Evolutionary conservation across 2,329 filamentous ascomycete species (phyloP), one percentile per base, ranked within the genome.

Genomic region (Oidium heveae): DNA sequence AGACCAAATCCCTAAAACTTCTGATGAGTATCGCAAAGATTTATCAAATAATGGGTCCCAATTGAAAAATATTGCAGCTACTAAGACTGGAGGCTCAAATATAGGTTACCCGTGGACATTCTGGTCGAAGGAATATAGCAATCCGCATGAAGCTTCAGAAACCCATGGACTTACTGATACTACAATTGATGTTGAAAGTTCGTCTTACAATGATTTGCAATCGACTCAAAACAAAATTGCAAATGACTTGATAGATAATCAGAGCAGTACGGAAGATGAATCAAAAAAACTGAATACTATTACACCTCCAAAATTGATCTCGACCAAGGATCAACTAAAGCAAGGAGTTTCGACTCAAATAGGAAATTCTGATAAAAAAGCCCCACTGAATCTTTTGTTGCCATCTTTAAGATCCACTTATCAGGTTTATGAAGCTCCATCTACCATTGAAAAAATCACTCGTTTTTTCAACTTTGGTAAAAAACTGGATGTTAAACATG

Each of bases 321-420:
- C 37, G 13, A 39, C 37, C n/a, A 15, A n/a, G 12, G 37, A 39
- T n/a, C 37, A 39, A n/a, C 28, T 8, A 32, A 32, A 32, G 7
- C 28, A 32, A 8, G 28, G 9, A 32, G 7, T 8, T 8, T 32
- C 28, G 6, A 4, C 9, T 32, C 28, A 32, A 8, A 32, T 8
- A 32, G 28, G 28, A 5, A 39, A 39, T 39, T 8, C 37, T 39
- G 13, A 8, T 39, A 39, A 39, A 15, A n/a, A 39, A 4, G 13
- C 37, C 2, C 64, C 74, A 1, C 70, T 73, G 0, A 87, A 87
- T 58, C 66, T 86, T 1, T 66, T 88, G 1, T 69, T 87, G 0
- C 84, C 84, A 0, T 77, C 78, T 0, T 86, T 89, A 60, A 69
- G 68, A 9, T 76, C 72, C 59, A 86, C 82, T 0, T 89, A 86